These are phyloP conservation scores for Moniliophthora roreri DNA, from an alignment of 1,284 basidiomycete species.

Conservation along the genomic window DNA sequence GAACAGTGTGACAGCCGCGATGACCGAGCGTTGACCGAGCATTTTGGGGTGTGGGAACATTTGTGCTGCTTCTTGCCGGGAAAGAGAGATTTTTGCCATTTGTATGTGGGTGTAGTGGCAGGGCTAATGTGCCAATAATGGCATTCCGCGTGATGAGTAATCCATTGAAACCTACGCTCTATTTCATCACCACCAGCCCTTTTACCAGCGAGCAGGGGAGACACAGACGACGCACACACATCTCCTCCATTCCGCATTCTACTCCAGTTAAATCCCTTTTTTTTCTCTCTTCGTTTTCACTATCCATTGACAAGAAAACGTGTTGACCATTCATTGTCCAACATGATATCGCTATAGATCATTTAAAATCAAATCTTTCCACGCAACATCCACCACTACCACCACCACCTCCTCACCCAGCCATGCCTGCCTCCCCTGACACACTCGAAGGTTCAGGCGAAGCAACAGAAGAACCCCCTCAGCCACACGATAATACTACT, in stretches of 20 bases:
- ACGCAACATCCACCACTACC: conserved; percentile 12
- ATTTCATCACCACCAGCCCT: not conserved
- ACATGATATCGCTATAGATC: conserved; percentile 18
- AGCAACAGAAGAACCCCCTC: conserved; percentile 55
- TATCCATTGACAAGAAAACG: conserved; percentile 6
- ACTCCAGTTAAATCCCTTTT: conserved; percentile 13
- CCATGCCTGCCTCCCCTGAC: conserved; percentile 44
- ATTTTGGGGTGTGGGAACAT: too few relatives aligned
- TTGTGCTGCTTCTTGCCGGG: too few relatives aligned
- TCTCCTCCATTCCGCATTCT: conserved; percentile 12
- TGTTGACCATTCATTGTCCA: too few relatives aligned
- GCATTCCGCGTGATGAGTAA: too few relatives aligned
- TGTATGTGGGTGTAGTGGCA: too few relatives aligned
- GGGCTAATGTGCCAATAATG: too few relatives aligned
- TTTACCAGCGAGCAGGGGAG: conserved; percentile 9
- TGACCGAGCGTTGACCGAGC: too few relatives aligned
- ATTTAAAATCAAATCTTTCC: conserved; percentile 15
- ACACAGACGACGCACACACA: too few relatives aligned
- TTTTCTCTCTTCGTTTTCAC: conserved; percentile 8
- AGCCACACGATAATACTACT: conserved; percentile 24
- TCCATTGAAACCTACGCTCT: too few relatives aligned
- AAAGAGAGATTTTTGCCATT: too few relatives aligned
- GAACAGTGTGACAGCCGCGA: too few relatives aligned
- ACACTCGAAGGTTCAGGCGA: conserved; percentile 57
- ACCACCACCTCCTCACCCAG: conserved; percentile 28